phyloP scores from a whole-genome alignment of 1,284 basidiomycete species.

The Rugiboletus extremiorientalis region DNA sequence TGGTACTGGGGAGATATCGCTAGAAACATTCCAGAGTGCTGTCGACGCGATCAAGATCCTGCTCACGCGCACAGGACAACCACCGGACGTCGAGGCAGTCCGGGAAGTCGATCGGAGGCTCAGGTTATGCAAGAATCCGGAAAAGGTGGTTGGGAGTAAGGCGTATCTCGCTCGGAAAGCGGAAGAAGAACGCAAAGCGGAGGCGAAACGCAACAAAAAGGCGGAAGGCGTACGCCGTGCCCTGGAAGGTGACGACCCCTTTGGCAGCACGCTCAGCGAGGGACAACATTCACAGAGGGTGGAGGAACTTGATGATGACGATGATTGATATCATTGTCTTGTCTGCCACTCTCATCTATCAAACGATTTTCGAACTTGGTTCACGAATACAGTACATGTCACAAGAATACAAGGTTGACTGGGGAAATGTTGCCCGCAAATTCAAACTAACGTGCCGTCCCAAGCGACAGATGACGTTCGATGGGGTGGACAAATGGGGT shows the following conservation, averaged over 20 bases:
- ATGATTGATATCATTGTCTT: constrained; percentile 26
- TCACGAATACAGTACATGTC: background rate
- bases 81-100: constrained; percentile 78
- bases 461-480: constrained; percentile 24
- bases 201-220: constrained; percentile 66
- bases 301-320: constrained; percentile 56
- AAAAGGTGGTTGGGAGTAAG: constrained; percentile 86
- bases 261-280: constrained; percentile 52
- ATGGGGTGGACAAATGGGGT: constrained; percentile 21
- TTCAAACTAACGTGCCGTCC: constrained; percentile 9
- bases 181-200: constrained; percentile 62
- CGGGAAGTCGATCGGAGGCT: constrained; percentile 85
- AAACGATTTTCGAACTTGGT: background rate
- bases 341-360: background rate
- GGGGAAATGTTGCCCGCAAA: constrained; percentile 27
- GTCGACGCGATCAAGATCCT: constrained; percentile 56
- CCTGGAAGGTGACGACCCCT: constrained; percentile 59
- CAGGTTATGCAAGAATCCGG: constrained; percentile 88
- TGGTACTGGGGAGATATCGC: constrained; percentile 16
- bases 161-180: constrained; percentile 67
- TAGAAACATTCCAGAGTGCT: constrained; percentile 38
- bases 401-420: background rate
- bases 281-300: constrained; percentile 24
- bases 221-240: constrained; percentile 53
- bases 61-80: constrained; percentile 57